Evolutionary conservation across 495 filamentous ascomycete species (phyloP).

Genomic region (Penicillium antarcticum): DNA sequence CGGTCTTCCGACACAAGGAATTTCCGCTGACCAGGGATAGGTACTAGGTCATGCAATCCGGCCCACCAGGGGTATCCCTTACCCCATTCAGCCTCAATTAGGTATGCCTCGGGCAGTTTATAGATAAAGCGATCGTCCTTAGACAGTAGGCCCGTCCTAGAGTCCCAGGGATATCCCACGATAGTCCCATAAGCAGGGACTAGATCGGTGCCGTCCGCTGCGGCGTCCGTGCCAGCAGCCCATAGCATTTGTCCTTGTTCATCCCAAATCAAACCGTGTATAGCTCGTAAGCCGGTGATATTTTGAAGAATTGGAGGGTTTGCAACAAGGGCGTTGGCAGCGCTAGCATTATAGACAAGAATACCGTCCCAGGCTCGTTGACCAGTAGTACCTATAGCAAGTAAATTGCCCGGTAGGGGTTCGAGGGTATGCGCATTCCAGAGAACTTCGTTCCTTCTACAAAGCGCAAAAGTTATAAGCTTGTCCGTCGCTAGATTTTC

Average conservation of each 20-base stretch:
- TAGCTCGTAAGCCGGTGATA: constrained; percentile 26
- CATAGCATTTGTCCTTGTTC: constrained; percentile 24
- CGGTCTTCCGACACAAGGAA: constrained; percentile 3
- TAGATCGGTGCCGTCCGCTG: constrained; percentile 24
- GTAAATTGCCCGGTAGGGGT: constrained; percentile 15
- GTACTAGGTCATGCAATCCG: constrained; percentile 24
- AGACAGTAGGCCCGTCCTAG: constrained; percentile 4
- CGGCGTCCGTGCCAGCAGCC: constrained; percentile 25
- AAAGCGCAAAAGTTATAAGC: constrained; percentile 20
- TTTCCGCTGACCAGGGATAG: background rate
- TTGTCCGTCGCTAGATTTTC: constrained; percentile 22
- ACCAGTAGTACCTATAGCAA: constrained; percentile 25
- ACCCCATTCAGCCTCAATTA: constrained; percentile 26
- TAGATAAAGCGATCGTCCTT: constrained; percentile 15
- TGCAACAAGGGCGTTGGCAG: constrained; percentile 16
- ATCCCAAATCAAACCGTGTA: constrained; percentile 31
- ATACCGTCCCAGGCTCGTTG: constrained; percentile 25
- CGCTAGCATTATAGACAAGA: constrained; percentile 24
- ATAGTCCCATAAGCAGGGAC: constrained; percentile 20
- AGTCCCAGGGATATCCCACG: constrained; percentile 19
- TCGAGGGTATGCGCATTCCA: constrained; percentile 28
- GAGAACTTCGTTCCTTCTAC: constrained; percentile 19
- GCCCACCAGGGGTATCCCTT: constrained; percentile 23
- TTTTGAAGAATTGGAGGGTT: constrained; percentile 27
- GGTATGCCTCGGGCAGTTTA: constrained; percentile 5